phyloP scores from a whole-genome alignment of 192 early-diverging fungal species.

The Umbelopsis isabellina region DNA sequence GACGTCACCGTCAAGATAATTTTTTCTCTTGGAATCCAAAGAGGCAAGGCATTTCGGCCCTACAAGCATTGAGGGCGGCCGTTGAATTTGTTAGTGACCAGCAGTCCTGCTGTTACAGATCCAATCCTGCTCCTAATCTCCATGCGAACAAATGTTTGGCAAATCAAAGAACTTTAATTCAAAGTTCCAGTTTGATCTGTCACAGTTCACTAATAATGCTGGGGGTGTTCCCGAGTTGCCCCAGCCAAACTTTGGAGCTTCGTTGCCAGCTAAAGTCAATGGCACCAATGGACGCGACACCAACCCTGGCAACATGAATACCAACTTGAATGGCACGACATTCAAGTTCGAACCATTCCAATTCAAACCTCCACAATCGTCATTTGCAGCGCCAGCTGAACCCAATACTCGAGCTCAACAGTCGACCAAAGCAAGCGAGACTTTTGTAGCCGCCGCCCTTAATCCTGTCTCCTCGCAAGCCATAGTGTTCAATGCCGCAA shows the following conservation, averaged over 20 bases:
- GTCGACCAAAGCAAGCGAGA: not conserved
- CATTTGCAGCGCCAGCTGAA: not conserved
- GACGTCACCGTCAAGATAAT: too few species aligned
- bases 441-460: not conserved
- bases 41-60: too few species aligned
- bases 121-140: too few species aligned
- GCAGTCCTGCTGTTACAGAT: too few species aligned
- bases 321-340: not conserved
- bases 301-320: not conserved
- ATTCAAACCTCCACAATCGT: not conserved
- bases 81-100: too few species aligned
- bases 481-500: constrained; percentile 7
- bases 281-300: not conserved
- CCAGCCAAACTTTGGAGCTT: constrained; percentile 1
- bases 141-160: constrained; percentile 21
- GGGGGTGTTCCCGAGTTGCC: not conserved
- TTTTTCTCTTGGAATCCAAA: too few species aligned
- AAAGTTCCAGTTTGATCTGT: constrained; percentile 22
- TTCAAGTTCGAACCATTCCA: constrained; percentile 6
- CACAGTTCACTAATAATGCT: constrained; percentile 1
- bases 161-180: constrained; percentile 22
- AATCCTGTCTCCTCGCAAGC: constrained; percentile 12
- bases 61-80: too few species aligned
- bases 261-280: not conserved
- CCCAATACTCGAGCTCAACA: not conserved